Conservation (phyloP, 257 asterid species). For the Scutellaria baicalensis region DNA sequence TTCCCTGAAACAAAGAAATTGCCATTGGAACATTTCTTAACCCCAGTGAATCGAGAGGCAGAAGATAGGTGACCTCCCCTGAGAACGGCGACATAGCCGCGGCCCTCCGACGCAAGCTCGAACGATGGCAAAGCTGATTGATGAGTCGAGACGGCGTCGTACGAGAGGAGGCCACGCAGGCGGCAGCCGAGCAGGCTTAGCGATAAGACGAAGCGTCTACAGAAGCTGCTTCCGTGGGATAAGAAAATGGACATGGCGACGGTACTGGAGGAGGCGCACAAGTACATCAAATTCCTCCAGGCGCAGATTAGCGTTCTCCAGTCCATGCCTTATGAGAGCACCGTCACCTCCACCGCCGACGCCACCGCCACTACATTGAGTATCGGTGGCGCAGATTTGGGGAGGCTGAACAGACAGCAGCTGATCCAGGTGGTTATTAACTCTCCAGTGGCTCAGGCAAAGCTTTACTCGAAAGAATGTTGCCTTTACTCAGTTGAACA, state of each 20-base stretch:
- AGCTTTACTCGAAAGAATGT: conserved; percentile 47
- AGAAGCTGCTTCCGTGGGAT: conserved; percentile 56
- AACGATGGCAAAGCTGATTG: too few species aligned
- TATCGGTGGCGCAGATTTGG: conserved; percentile 23
- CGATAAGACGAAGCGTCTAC: conserved; percentile 45
- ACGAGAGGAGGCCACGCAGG: conserved; percentile 4
- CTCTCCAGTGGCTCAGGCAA: conserved; percentile 55
- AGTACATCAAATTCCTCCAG: conserved; percentile 66
- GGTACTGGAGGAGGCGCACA: conserved; percentile 67
- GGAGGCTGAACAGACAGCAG: conserved; percentile 56
- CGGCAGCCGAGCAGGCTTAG: conserved; percentile 31
- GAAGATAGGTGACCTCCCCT: too few species aligned
- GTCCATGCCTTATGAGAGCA: conserved; percentile 46
- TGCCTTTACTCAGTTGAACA: conserved; percentile 65
- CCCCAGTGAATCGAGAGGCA: too few species aligned
- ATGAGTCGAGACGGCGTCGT: background rate
- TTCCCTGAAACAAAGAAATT: too few species aligned
- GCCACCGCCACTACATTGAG: background rate
- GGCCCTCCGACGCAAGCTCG: too few species aligned
- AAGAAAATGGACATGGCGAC: conserved; percentile 61
- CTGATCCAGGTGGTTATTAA: conserved; percentile 51
- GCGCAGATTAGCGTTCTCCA: conserved; percentile 62
- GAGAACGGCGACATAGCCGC: too few species aligned
- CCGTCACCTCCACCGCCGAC: background rate
- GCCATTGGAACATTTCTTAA: too few species aligned